Base-by-base conservation (phyloP, 805 yeast species). In the Candida namnaoensis region DNA sequence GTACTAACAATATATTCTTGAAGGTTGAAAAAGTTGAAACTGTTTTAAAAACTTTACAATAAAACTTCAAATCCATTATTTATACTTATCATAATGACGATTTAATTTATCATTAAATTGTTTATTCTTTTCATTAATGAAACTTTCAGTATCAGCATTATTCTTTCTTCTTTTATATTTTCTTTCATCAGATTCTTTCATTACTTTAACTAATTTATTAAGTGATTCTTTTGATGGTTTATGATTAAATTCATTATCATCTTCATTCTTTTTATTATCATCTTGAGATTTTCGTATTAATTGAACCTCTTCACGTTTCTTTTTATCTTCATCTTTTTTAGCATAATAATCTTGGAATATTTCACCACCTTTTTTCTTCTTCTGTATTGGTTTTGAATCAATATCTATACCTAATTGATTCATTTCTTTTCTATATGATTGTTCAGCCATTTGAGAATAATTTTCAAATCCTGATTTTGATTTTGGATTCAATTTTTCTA, bases 101-200 rank as follows among this genome's bases (percentile, higher is more conserved):
- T 73, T 59, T 47, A 85, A 62, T 52, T 85, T 84, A 54, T 72
- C 74, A 60, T 84, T 85, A 60, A 84, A 85, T 49, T 81, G 80
- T 54, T 71, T 74, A 65, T 85, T 85, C 58, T 80, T 80, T 47
- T 80, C 87, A 54, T 81, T 84, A 54, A 85, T 66, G 38, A 62
- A 66, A 24, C 58, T 62, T 9, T 52, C 57, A 39, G 62, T 53
- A 40, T 53, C 57, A 43, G 58, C 61, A 41, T 54, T 52, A 49
- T 61, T 61, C 47, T 72, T 61, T 50, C 72, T 61, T 61, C 51
- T 55, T 61, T 42, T 66, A 66, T 41, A 62, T 55, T 50, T 63
- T 59, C 55, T 42, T 3, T 40, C 13, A 32, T 56, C 58, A 0
- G 57, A 50, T 4, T 41, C 41, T 8, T 45, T 47, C 27, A 56